Base-by-base conservation (phyloP, 805 yeast genomes). In the Dipodascopsis uninucleata region DNA sequence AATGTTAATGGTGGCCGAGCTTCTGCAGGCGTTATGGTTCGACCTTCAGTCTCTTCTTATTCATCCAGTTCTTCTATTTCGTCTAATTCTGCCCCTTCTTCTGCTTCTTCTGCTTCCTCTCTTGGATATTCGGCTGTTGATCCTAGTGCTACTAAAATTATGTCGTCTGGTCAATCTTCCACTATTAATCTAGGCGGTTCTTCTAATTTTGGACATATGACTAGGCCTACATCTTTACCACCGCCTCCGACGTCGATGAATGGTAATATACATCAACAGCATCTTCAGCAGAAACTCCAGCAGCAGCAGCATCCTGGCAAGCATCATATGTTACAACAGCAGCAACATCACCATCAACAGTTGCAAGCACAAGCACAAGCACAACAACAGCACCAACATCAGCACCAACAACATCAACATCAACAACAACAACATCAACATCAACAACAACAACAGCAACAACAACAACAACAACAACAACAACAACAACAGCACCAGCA, bases 221-320 rank as follows among this genome's bases (percentile, higher is more conserved):
- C n/a, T n/a, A n/a, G n/a, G n/a, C n/a, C 20, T 36, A 39, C 42
- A 32, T 26, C 32, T 26, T 33, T 26, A 14, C 42, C 24, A 45
- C 22, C 32, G 10, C 52, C 46, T n/a, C 54, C 52, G 26, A 52
- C 57, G 16, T 49, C 53, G 9, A 60, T 57, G 58, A 61, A 58
- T 18, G 56, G 46, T 24, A 47, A 36, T 45, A 39, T 53, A 25
- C 59, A 17, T 17, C 20, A 28, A 12, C 41, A 17, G 17, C 8
- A 12, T 21, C 41, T 9, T 17, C 40, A 9, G 22, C 39, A 5
- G 41, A 21, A 17, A 24, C 22, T 28, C 28, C 18, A 14, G 16
- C 47, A 39, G 31, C 36, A 34, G 25, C 45, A 39, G 28, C 32
- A 12, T n/a, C 55, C 9, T 43, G 39, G 25, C n/a, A 34, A 18